phyloP scores from a whole-genome alignment of 2,329 filamentous ascomycete genomes.

The Aspergillus flavus region DNA sequence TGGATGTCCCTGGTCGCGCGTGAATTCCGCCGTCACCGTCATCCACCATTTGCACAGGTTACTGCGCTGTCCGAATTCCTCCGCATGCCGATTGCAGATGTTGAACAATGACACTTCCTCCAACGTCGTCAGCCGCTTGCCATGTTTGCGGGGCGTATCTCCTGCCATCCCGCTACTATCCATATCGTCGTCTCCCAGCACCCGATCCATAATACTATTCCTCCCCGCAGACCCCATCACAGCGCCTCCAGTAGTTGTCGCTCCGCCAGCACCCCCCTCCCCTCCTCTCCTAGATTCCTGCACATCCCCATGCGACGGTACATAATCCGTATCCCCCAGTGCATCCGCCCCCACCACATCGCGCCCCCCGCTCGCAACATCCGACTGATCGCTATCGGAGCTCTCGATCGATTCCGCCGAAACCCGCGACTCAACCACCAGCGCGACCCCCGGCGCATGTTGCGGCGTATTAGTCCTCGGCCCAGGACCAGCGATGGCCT shows the following conservation, averaged over 20 bases:
- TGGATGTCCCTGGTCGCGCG: constrained; percentile 38
- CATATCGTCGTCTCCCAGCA: not conserved
- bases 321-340: constrained; percentile 21
- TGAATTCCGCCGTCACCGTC: constrained; percentile 42
- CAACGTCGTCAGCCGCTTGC: constrained; percentile 42
- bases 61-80: constrained; percentile 42
- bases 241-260: constrained; percentile 11
- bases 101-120: constrained; percentile 45
- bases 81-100: constrained; percentile 42
- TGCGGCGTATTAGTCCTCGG: not conserved
- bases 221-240: constrained; percentile 14
- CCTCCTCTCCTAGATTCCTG: not conserved
- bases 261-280: not conserved
- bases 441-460: constrained; percentile 13
- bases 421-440: constrained; percentile 19
- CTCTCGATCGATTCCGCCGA: constrained; percentile 19
- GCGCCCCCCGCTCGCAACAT: constrained; percentile 12
- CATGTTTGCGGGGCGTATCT: constrained; percentile 34
- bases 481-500: not conserved
- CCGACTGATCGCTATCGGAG: constrained; percentile 20
- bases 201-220: not conserved
- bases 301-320: constrained; percentile 15
- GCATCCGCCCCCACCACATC: constrained; percentile 13
- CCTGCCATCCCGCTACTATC: constrained; percentile 8
- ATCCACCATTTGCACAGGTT: constrained; percentile 48